phyloP scores from a whole-genome alignment of 306 rosid species.

The Leucaena leucocephala region DNA sequence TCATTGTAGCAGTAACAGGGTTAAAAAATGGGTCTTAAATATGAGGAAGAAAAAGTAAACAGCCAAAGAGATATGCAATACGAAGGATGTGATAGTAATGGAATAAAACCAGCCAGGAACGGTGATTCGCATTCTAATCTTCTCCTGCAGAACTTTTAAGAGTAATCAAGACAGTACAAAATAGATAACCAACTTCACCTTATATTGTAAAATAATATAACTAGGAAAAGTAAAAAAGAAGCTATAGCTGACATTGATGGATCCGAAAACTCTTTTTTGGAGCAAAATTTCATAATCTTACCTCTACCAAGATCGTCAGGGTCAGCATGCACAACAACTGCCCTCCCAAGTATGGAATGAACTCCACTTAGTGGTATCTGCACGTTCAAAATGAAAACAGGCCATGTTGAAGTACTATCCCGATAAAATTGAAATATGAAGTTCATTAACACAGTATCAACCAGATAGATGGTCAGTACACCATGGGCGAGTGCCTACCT shows the following conservation, averaged over 20 bases:
- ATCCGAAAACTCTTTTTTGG: background rate
- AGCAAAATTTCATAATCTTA: slow-evolving; percentile 37
- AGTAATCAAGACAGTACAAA: background rate
- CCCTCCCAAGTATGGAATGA: slow-evolving; percentile 71
- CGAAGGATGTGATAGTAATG: background rate
- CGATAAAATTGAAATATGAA: background rate
- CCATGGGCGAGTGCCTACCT: slow-evolving; percentile 32
- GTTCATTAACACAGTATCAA: slow-evolving; percentile 3
- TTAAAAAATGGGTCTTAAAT: background rate
- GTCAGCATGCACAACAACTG: slow-evolving; percentile 76
- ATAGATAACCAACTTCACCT: background rate
- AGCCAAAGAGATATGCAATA: slow-evolving; percentile 6
- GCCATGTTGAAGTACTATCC: slow-evolving; percentile 8
- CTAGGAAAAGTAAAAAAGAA: slow-evolving; percentile 1
- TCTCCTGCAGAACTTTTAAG: background rate
- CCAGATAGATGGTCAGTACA: slow-evolving; percentile 14
- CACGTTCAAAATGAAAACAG: slow-evolving; percentile 28
- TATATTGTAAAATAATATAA: background rate
- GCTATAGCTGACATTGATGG: slow-evolving; percentile 8
- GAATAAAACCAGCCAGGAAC: slow-evolving; percentile 11
- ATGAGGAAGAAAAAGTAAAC: background rate
- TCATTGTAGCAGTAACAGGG: slow-evolving; percentile 4
- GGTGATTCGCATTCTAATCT: background rate
- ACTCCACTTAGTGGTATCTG: slow-evolving; percentile 62
- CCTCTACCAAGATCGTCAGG: slow-evolving; percentile 80